Evolutionary conservation across 2,329 filamentous ascomycete species (phyloP), one percentile per base, ranked within the genome.

Genomic region (Trichoderma arundinaceum): DNA sequence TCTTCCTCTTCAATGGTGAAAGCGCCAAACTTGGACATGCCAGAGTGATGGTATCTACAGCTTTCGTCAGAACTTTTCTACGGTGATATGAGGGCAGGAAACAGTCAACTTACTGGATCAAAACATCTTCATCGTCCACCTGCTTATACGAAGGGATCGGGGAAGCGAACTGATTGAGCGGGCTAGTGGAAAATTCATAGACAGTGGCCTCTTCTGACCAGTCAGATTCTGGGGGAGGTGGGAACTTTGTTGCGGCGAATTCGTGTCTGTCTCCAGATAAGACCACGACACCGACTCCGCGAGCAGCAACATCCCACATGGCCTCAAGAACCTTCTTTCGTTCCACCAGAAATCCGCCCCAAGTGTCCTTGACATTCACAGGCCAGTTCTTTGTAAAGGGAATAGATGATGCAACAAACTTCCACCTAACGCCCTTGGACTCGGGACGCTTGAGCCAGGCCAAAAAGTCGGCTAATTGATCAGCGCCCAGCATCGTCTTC

Each of bases 351-450:
- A 96, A 97, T 0, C 94, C 94, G 53, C 92, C 92, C 95, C 95
- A 99, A 0, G 95, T 98, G 74, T 99, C 95, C 68, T 89, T 84
- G 2, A 88, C 88, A 69, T 95, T 94, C 69, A 97, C 87, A 28
- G 88, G 90, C 94, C 95, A 99, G 77, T 99, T 99, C 80, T 97
- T 96, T 7, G 95, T 98, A 75, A 99, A 97, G 0, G 95, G 95
- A 5, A 98, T 91, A 17, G 91, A 94, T 44, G 91, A 94, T 17
- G 94, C 89, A 58, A 99, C 82, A 72, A 99, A 88, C 80, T 98
- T 98, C 94, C 95, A 99, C 73, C 90, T 89, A 0, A 97, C 89
- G 1, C 92, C 92, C 35, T 81, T 80, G 0, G 91, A 90, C 68
- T 92, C 90, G 0, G 91, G 88, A 1, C 85, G 87, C 10, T 82